phyloP scores from a whole-genome alignment of 768 basidiomycete species.

The Candolleomyces eurysporus region DNA sequence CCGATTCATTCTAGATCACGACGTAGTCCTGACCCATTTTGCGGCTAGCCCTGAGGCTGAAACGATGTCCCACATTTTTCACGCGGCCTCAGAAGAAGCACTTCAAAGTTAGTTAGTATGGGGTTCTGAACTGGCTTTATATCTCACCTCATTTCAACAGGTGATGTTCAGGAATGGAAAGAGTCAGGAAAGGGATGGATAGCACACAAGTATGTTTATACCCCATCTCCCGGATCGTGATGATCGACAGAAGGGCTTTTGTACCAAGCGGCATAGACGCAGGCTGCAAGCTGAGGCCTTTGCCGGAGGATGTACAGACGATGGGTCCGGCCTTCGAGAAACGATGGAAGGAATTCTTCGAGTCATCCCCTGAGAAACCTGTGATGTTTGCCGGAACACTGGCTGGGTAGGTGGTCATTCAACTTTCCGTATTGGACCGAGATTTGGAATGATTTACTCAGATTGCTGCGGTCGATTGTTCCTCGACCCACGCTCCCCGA shows the following conservation, averaged over 20 bases:
- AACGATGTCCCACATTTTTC: slow-evolving; percentile 48
- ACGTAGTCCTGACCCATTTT: slow-evolving; percentile 35
- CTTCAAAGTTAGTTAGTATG: slow-evolving; percentile 34
- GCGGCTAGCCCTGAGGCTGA: slow-evolving; percentile 42
- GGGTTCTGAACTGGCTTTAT: neutral
- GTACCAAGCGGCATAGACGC: slow-evolving; percentile 48
- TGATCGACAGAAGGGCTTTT: slow-evolving; percentile 11
- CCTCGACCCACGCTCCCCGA: slow-evolving; percentile 10
- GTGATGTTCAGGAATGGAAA: slow-evolving; percentile 24
- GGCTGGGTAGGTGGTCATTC: slow-evolving; percentile 33
- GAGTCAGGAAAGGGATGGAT: slow-evolving; percentile 44
- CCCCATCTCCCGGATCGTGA: neutral
- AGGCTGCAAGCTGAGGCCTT: slow-evolving; percentile 58
- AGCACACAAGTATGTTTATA: slow-evolving; percentile 48
- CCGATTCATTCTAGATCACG: slow-evolving; percentile 35
- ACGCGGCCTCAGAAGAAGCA: slow-evolving; percentile 31
- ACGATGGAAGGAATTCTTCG: slow-evolving; percentile 52
- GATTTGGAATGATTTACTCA: too few relatives aligned
- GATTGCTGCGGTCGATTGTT: neutral
- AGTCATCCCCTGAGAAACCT: slow-evolving; percentile 52
- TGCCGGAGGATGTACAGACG: slow-evolving; percentile 43
- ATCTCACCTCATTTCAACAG: slow-evolving; percentile 7
- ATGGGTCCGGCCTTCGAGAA: slow-evolving; percentile 47
- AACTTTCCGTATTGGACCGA: neutral
- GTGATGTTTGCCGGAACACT: slow-evolving; percentile 42